phyloP scores from a whole-genome alignment of 1,139 yeast species.

The Nadsonia starkeyi-henricii region DNA sequence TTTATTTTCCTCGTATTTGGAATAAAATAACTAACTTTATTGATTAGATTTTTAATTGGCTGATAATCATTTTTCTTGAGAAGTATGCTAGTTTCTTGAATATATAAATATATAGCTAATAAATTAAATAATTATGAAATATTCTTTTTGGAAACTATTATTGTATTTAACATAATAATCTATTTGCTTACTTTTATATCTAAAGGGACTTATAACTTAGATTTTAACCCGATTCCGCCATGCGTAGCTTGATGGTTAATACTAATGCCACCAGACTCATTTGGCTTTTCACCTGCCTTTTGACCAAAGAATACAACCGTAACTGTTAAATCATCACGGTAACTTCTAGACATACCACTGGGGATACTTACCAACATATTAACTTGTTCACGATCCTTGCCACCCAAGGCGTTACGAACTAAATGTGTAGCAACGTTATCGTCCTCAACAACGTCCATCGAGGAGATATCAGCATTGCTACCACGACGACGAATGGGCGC shows the following conservation, averaged over 20 bases:
- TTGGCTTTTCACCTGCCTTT: conserved; percentile 12
- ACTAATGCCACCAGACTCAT: conserved; percentile 18
- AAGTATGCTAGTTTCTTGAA: not conserved
- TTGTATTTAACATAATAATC: not conserved
- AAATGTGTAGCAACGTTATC: conserved; percentile 84
- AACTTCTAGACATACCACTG: conserved; percentile 80
- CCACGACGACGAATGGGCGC: conserved; percentile 38
- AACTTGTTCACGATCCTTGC: conserved; percentile 77
- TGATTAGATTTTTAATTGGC: no score
- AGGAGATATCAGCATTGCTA: conserved; percentile 16
- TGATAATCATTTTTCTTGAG: not conserved
- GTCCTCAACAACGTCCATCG: conserved; percentile 49
- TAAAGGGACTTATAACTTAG: conserved; percentile 7
- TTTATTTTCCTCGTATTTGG: no score
- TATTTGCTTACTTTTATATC: not conserved
- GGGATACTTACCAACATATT: conserved; percentile 85
- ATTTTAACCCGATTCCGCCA: not conserved
- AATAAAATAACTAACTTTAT: no score
- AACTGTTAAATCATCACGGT: conserved; percentile 90
- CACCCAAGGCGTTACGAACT: conserved; percentile 86
- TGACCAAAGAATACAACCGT: conserved; percentile 87
- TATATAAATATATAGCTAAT: not conserved
- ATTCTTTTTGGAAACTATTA: not conserved
- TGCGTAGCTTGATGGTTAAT: conserved; percentile 20
- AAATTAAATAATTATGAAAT: not conserved